These are phyloP conservation scores for Rubus idaeus DNA, from an alignment of 306 rosid species.

Conservation along the genomic window DNA sequence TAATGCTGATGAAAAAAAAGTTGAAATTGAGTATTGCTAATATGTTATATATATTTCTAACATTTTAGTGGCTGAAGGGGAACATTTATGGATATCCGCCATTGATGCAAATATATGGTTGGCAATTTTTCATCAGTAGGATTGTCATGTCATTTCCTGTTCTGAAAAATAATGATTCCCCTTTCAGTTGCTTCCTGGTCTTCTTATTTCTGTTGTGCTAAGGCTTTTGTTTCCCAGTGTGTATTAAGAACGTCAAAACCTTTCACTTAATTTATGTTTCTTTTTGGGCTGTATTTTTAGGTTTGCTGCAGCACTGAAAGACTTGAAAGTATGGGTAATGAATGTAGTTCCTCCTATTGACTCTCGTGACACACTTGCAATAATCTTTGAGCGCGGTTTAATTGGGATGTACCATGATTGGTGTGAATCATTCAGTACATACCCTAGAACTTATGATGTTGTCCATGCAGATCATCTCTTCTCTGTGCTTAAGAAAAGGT, in stretches of 20 bases:
- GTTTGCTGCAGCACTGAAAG: conserved; percentile 78
- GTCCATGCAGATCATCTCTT: conserved; percentile 75
- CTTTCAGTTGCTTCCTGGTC: background rate
- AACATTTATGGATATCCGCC: background rate
- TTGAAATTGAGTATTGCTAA: background rate
- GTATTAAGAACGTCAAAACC: conserved; percentile 1
- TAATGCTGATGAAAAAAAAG: background rate
- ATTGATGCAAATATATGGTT: background rate
- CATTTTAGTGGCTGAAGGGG: background rate
- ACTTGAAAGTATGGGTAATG: conserved; percentile 72
- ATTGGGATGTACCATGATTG: conserved; percentile 82
- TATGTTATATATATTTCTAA: background rate
- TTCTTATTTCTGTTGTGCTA: background rate
- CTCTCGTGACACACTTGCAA: conserved; percentile 67
- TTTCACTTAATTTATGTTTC: background rate
- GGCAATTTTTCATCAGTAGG: background rate
- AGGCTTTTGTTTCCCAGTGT: background rate
- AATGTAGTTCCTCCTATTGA: conserved; percentile 74
- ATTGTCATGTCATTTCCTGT: background rate
- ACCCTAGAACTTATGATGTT: conserved; percentile 83
- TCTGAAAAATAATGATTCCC: background rate
- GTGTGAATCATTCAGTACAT: conserved; percentile 82
- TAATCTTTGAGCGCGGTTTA: conserved; percentile 80
- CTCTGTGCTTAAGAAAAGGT: conserved; percentile 58
- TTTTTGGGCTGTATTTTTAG: conserved; percentile 32